These are phyloP conservation scores for Ceratobasidium sp. DNA, from an alignment of 1,284 basidiomycete genomes.

Conservation along the genomic window DNA sequence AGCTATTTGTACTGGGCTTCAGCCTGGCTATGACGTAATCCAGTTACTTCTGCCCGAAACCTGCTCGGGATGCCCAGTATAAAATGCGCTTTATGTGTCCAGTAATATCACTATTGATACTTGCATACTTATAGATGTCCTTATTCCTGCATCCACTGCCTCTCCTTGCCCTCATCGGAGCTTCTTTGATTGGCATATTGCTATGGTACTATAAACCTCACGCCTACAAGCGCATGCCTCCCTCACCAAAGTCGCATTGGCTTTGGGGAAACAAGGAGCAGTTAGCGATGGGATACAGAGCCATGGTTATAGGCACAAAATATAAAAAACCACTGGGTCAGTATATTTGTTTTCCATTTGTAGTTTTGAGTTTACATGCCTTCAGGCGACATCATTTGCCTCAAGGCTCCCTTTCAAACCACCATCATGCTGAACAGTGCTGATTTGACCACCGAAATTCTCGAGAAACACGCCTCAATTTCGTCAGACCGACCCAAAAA, in stretches of 20 bases:
- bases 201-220: no score
- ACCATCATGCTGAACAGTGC: constrained; percentile 17
- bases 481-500: constrained; percentile 26
- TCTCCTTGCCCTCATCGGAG: no score
- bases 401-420: constrained; percentile 4
- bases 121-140: no score
- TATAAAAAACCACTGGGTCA: background rate
- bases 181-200: no score
- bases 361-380: background rate
- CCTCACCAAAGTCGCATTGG: constrained; percentile 21
- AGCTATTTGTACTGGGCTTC: no score
- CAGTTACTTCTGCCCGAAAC: no score
- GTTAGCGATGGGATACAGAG: background rate
- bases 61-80: no score
- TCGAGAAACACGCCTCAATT: constrained; percentile 23
- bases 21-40: no score
- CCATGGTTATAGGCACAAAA: constrained; percentile 5
- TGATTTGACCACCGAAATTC: background rate
- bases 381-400: constrained; percentile 20
- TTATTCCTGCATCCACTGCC: no score
- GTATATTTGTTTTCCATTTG: background rate
- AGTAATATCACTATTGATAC: no score
- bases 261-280: constrained; percentile 14
- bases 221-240: background rate
- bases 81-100: no score